Conservation (phyloP, 2,329 filamentous ascomycete species). For the Orbilia oligospora region DNA sequence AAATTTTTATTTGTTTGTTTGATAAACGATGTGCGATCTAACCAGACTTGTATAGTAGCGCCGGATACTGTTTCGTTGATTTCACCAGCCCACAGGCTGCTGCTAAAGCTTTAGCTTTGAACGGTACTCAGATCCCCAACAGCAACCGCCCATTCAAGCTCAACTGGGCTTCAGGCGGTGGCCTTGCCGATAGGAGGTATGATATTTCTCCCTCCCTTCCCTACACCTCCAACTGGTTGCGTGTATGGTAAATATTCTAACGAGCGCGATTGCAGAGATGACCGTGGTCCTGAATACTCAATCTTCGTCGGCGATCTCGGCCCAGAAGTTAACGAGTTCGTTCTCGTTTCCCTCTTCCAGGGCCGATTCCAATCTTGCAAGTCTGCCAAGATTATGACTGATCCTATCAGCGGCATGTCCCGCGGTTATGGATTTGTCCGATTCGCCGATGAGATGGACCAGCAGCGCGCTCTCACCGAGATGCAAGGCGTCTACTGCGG, state of each 20-base stretch:
- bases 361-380: constrained; percentile 97
- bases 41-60: constrained; percentile 77
- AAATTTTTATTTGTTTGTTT: not conserved
- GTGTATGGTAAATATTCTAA: constrained; percentile 12
- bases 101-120: constrained; percentile 89
- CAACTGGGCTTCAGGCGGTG: constrained; percentile 98
- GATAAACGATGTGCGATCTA: constrained; percentile 62
- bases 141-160: constrained; percentile 96
- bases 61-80: constrained; percentile 98
- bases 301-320: constrained; percentile 99
- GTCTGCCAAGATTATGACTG: constrained; percentile 99
- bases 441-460: constrained; percentile 94
- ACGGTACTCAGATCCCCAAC: constrained; percentile 91
- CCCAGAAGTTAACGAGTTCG: constrained; percentile 98
- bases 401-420: constrained; percentile 96
- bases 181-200: constrained; percentile 91
- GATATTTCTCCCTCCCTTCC: constrained; percentile 63
- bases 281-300: constrained; percentile 94
- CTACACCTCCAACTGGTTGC: not conserved
- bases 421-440: constrained; percentile 98
- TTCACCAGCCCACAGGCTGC: constrained; percentile 87
- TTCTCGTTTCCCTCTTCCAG: constrained; percentile 96
- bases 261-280: constrained; percentile 76
- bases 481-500: constrained; percentile 99
- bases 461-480: constrained; percentile 94